Evolutionary conservation across 306 rosid genomes (phyloP).

Genomic region (Inga laurina): DNA sequence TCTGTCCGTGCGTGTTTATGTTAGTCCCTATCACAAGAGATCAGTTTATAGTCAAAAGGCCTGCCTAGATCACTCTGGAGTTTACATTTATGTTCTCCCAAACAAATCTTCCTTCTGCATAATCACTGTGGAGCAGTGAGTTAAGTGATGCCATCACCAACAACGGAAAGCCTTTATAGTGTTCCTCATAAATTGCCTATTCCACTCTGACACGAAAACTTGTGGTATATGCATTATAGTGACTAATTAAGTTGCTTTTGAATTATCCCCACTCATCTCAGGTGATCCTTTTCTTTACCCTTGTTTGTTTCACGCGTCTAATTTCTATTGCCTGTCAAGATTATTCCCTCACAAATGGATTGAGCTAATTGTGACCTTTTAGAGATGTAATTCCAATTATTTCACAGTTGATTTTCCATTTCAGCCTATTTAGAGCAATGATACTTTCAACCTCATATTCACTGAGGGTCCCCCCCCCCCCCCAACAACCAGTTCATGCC

Average conservation of each 20-base stretch:
- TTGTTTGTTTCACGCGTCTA: neutral
- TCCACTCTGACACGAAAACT: constrained; percentile 17
- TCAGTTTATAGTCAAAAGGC: too few species aligned
- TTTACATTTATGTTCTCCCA: too few species aligned
- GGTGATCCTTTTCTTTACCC: neutral
- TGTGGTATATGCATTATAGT: constrained; percentile 27
- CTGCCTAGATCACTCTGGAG: too few species aligned
- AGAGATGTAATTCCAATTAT: constrained; percentile 36
- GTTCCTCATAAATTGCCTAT: constrained; percentile 26
- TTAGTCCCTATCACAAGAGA: too few species aligned
- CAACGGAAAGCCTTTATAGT: constrained; percentile 6
- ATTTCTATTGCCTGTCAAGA: neutral
- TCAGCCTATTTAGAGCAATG: neutral
- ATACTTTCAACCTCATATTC: constrained; percentile 16
- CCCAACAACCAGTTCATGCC: constrained; percentile 32
- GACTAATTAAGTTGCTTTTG: constrained; percentile 39
- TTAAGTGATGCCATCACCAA: constrained; percentile 27
- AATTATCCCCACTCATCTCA: constrained; percentile 29
- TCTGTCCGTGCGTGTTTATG: too few species aligned
- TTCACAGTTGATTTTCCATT: constrained; percentile 24
- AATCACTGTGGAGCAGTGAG: too few species aligned
- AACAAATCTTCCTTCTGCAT: too few species aligned
- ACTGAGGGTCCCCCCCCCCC: constrained; percentile 15
- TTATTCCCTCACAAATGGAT: neutral
- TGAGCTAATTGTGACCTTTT: constrained; percentile 25